Conservation (phyloP, 345 rosid genomes). For the Corchorus capsularis region DNA sequence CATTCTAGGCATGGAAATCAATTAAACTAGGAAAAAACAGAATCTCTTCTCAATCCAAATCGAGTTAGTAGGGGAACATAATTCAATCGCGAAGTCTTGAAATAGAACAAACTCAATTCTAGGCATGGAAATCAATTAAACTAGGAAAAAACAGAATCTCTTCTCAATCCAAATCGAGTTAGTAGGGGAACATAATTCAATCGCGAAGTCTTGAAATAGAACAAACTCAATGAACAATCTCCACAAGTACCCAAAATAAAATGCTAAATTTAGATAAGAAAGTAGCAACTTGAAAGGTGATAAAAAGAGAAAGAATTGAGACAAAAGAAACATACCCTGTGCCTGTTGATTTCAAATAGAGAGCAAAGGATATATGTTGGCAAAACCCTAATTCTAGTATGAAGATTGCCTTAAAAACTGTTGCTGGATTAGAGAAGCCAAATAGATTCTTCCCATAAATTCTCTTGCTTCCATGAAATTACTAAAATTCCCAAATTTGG, state of each 20-base stretch:
- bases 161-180: constrained; percentile 2
- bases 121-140: not conserved
- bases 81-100: not conserved
- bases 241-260: not conserved
- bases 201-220: not conserved
- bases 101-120: not conserved
- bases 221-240: not conserved
- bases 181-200: not conserved
- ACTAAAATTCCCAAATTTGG: not conserved
- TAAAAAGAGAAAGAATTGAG: not conserved
- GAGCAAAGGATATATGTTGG: not conserved
- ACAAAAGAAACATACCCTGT: constrained; percentile 8
- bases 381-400: constrained; percentile 18
- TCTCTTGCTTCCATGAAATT: not conserved
- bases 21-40: not conserved
- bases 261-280: not conserved
- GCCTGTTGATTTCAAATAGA: not conserved
- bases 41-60: constrained; percentile 9
- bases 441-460: not conserved
- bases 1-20: not conserved
- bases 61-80: not conserved
- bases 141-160: not conserved
- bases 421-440: not conserved
- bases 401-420: not conserved
- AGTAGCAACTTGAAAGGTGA: not conserved